These are phyloP conservation scores for Dendryphion nanum DNA, from an alignment of 2,329 filamentous ascomycete species.

Conservation along the genomic window DNA sequence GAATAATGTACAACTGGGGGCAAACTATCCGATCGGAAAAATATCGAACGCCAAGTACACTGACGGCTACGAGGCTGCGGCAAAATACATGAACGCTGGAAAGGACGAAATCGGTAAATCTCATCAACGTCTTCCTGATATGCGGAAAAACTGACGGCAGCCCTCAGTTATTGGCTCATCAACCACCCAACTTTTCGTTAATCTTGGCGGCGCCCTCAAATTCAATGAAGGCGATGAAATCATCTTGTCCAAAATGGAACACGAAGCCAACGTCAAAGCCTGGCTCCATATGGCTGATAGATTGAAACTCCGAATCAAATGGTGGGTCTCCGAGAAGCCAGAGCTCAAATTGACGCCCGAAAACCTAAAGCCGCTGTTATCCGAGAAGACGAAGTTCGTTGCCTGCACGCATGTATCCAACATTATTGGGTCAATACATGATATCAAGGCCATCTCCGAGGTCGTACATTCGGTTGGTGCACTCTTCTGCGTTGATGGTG, in stretches of 20 bases:
- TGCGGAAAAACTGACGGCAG: constrained; percentile 1
- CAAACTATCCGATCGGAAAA: constrained; percentile 62
- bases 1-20: constrained; percentile 74
- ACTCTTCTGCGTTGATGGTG: constrained; percentile 71
- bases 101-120: constrained; percentile 66
- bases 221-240: constrained; percentile 58
- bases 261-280: constrained; percentile 73
- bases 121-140: background rate
- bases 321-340: constrained; percentile 56
- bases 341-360: constrained; percentile 61
- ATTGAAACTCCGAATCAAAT: constrained; percentile 63
- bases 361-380: constrained; percentile 60
- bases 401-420: constrained; percentile 73
- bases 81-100: constrained; percentile 68
- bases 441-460: constrained; percentile 57
- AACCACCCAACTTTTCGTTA: constrained; percentile 74
- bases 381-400: constrained; percentile 65
- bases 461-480: constrained; percentile 54
- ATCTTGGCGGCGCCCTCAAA: constrained; percentile 49
- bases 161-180: constrained; percentile 65
- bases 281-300: constrained; percentile 69
- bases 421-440: constrained; percentile 69
- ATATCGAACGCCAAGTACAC: constrained; percentile 60
- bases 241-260: constrained; percentile 69
- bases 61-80: constrained; percentile 62